Evolutionary conservation across 2,329 filamentous ascomycete species (phyloP).

Genomic region (Chrysosphaeria jannelii): DNA sequence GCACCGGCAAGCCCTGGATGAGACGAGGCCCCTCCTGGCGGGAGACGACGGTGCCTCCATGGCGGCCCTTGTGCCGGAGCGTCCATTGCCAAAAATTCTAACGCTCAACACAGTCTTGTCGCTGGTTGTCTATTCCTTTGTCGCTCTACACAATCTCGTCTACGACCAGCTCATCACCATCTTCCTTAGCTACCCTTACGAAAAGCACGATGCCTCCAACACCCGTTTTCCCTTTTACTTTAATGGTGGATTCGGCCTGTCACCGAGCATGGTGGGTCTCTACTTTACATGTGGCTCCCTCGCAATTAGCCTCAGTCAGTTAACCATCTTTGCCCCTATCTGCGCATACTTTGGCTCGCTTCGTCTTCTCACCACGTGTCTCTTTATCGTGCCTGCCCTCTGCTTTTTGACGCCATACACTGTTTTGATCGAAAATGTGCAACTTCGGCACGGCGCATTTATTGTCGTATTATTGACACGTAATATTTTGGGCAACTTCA

Average conservation of each 20-base stretch:
- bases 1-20: conserved; percentile 5
- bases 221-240: conserved; percentile 51
- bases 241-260: conserved; percentile 45
- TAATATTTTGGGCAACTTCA: conserved; percentile 47
- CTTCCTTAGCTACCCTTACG: conserved; percentile 48
- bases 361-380: conserved; percentile 36
- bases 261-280: conserved; percentile 46
- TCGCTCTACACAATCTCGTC: conserved; percentile 56
- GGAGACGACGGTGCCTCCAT: too few relatives aligned
- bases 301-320: conserved; percentile 54
- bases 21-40: conserved; percentile 15
- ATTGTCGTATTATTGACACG: conserved; percentile 42
- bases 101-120: conserved; percentile 8
- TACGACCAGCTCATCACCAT: conserved; percentile 75
- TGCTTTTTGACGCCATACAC: conserved; percentile 67
- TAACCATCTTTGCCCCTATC: conserved; percentile 52
- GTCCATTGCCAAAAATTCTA: too few relatives aligned
- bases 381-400: conserved; percentile 35
- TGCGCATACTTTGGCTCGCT: conserved; percentile 47
- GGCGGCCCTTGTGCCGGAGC: conserved; percentile 1
- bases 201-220: conserved; percentile 21
- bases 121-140: conserved; percentile 45
- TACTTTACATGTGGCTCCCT: conserved; percentile 67
- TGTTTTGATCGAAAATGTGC: conserved; percentile 22
- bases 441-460: conserved; percentile 26